phyloP scores from a whole-genome alignment of 768 basidiomycete genomes.

The Amanita polypyramis region DNA sequence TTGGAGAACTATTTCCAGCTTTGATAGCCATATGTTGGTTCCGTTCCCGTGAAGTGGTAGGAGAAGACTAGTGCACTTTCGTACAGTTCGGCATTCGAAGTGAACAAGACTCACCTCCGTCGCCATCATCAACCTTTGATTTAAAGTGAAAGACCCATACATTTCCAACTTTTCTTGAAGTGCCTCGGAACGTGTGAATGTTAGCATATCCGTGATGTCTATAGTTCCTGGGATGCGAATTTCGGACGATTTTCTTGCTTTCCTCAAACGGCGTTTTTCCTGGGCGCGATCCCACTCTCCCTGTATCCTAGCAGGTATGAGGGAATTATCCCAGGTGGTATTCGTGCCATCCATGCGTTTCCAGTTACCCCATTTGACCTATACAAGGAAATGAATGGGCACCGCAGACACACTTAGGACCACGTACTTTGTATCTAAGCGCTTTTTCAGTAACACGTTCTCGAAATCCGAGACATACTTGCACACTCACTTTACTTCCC shows the following conservation, averaged over 20 bases:
- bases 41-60: too few relatives aligned
- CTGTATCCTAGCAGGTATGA: neutral
- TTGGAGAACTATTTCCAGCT: too few relatives aligned
- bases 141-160: neutral
- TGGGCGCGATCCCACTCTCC: neutral
- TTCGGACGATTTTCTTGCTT: neutral
- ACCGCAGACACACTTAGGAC: neutral
- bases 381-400: neutral
- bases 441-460: neutral
- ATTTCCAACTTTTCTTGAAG: neutral
- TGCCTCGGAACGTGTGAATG: neutral
- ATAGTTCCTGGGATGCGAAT: neutral
- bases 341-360: neutral
- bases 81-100: too few relatives aligned
- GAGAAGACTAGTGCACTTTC: too few relatives aligned
- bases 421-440: slow-evolving; percentile 1
- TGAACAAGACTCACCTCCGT: neutral
- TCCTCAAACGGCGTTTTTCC: neutral
- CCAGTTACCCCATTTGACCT: slow-evolving; percentile 5
- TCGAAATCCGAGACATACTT: neutral
- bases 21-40: too few relatives aligned
- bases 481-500: slow-evolving; percentile 1
- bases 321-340: slow-evolving; percentile 4
- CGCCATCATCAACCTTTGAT: neutral
- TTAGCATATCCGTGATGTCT: neutral